Conservation (phyloP, 1,284 basidiomycete species). For the Ustilago lituana region DNA sequence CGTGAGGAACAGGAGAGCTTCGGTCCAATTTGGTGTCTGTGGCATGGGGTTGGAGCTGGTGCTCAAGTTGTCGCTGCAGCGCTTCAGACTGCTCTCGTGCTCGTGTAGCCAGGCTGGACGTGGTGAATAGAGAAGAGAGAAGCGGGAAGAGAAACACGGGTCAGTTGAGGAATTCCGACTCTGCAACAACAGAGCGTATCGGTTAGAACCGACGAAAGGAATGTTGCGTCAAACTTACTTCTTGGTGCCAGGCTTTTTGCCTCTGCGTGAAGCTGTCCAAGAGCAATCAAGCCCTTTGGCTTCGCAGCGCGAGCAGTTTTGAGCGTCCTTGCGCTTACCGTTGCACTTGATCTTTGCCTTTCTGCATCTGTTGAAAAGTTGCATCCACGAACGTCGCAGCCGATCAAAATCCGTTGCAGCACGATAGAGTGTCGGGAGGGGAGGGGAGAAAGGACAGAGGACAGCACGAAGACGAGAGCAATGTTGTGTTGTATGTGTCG, state of each 20-base stretch:
- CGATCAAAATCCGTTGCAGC: no score
- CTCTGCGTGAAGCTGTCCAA: conserved; percentile 43
- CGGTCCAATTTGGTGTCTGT: conserved; percentile 17
- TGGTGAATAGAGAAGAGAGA: background rate
- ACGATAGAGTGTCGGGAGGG: background rate
- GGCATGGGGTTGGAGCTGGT: background rate
- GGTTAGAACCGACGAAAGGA: background rate
- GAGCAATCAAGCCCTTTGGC: conserved; percentile 46
- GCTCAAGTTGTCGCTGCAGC: conserved; percentile 28
- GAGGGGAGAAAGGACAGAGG: background rate
- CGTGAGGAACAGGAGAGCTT: conserved; percentile 14
- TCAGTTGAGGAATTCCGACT: background rate
- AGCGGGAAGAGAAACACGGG: background rate
- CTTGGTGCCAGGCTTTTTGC: conserved; percentile 49
- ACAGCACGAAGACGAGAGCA: background rate
- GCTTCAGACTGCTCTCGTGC: conserved; percentile 42
- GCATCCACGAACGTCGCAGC: background rate
- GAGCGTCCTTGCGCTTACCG: conserved; percentile 46
- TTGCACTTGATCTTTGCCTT: conserved; percentile 54
- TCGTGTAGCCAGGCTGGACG: conserved; percentile 34
- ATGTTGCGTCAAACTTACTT: conserved; percentile 22
- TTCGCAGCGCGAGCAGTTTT: conserved; percentile 44
- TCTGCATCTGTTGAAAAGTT: conserved; percentile 30
- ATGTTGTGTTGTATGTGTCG: background rate
- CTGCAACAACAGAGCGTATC: background rate